Base-by-base conservation (phyloP, 805 yeast genomes). In the Metschnikowia lunata region DNA sequence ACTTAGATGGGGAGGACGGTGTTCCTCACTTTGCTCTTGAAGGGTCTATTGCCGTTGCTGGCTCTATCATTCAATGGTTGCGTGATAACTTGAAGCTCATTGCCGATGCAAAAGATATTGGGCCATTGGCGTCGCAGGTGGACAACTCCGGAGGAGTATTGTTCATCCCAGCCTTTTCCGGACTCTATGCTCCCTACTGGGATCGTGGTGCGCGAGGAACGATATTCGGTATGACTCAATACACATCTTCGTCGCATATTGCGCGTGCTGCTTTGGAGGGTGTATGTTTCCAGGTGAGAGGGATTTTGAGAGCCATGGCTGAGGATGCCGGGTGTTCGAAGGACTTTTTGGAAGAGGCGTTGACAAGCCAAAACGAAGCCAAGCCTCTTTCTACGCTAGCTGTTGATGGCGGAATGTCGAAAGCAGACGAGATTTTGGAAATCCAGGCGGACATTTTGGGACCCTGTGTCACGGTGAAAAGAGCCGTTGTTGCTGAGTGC, bases 131-230 rank as follows among this genome's bases (percentile, higher is more conserved):
- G 10, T 80, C 85, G 26, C 83, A 81, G 57, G 96, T 88, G 32
- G 73, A 77, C 26, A 80, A 85, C 61, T 75, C 91, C 13, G 96
- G 93, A 39, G 97, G 97, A 33, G 97, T 90, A 26, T 89, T 88
- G 32, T 90, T 90, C 59, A 95, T 90, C 37, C 96, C 98, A 28
- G 97, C 97, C 2, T 88, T 90, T 62, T 83, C 90, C 29, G 98
- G 98, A 7, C 72, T 90, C 44, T 90, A 87, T 66, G 96, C 97
- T 3, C 98, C 98, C 15, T 88, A 90, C 69, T 90, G 98, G 98
- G 88, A 87, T 60, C 79, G 90, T 11, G 87, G 86, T 42, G 88
- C 96, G 7, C 80, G 96, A 51, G 98, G 97, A 39, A 84, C 96
- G 30, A 85, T 91, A 36, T 82, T 89, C 62, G 98, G 98, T 32